These are phyloP conservation scores for Marasmius oreades DNA, from an alignment of 1,284 basidiomycete species.

Conservation along the genomic window DNA sequence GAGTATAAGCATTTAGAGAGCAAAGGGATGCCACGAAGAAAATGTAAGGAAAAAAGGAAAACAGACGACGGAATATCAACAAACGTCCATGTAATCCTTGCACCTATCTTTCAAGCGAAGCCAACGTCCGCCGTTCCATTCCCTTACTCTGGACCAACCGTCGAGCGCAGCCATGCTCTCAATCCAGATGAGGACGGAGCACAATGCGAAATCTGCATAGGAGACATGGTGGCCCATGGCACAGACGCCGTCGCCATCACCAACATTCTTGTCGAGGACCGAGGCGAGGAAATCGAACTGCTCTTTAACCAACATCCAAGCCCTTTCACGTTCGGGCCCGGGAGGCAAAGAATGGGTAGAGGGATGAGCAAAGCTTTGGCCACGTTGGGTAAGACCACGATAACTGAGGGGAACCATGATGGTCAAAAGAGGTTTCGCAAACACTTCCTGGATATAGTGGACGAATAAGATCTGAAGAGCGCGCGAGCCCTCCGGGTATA, in stretches of 20 bases:
- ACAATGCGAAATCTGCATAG: slow-evolving; percentile 70
- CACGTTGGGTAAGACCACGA: slow-evolving; percentile 51
- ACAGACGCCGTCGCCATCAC: slow-evolving; percentile 58
- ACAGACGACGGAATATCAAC: background rate
- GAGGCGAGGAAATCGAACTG: slow-evolving; percentile 63
- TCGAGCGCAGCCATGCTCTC: slow-evolving; percentile 64
- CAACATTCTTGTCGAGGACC: slow-evolving; percentile 61
- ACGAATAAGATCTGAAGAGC: slow-evolving; percentile 67
- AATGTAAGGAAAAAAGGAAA: background rate
- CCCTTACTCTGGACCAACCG: slow-evolving; percentile 56
- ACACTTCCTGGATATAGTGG: slow-evolving; percentile 63
- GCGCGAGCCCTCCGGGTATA: slow-evolving; percentile 64
- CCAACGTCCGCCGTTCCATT: slow-evolving; percentile 67
- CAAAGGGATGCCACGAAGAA: background rate
- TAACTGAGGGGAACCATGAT: slow-evolving; percentile 70
- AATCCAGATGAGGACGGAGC: slow-evolving; percentile 67
- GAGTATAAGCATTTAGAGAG: background rate
- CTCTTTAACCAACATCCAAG: slow-evolving; percentile 58
- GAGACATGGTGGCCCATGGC: slow-evolving; percentile 61
- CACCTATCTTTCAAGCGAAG: slow-evolving; percentile 54
- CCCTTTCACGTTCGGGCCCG: slow-evolving; percentile 52
- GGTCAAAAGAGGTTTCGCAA: slow-evolving; percentile 61
- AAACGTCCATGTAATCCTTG: slow-evolving; percentile 56
- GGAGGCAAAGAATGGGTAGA: slow-evolving; percentile 26
- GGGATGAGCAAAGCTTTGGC: slow-evolving; percentile 46